Evolutionary conservation across 352 stramenopile species (phyloP).

Genomic region (Phytophthora cactorum): DNA sequence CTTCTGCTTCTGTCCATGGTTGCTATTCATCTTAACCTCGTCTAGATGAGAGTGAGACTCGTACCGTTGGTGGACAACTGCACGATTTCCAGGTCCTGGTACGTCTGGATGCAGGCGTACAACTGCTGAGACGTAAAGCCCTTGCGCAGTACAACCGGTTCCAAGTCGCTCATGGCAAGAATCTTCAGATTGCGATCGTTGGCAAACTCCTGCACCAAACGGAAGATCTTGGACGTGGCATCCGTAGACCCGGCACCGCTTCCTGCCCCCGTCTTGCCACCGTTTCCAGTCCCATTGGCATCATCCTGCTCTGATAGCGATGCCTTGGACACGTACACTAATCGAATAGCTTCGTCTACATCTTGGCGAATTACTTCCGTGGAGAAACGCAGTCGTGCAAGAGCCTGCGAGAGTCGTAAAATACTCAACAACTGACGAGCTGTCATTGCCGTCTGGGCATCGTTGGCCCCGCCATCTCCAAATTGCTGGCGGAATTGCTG

Average conservation of each 20-base stretch:
- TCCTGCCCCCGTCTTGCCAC: conserved; percentile 22
- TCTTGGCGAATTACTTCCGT: conserved; percentile 96
- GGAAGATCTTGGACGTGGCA: conserved; percentile 95
- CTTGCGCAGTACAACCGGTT: conserved; percentile 96
- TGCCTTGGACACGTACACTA: conserved; percentile 98
- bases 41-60: conserved; percentile 75
- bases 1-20: neutral
- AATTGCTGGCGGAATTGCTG: conserved; percentile 45
- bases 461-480: conserved; percentile 59
- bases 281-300: conserved; percentile 37
- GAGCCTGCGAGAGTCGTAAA: conserved; percentile 96
- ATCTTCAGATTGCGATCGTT: conserved; percentile 67
- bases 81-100: conserved; percentile 90
- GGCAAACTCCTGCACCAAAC: conserved; percentile 95
- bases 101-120: conserved; percentile 94
- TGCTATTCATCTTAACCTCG: neutral
- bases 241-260: conserved; percentile 73
- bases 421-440: conserved; percentile 98
- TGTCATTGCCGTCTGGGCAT: conserved; percentile 98
- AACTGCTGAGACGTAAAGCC: conserved; percentile 97
- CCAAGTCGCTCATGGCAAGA: conserved; percentile 89
- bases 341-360: conserved; percentile 97
- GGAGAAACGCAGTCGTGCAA: conserved; percentile 96
- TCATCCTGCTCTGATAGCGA: conserved; percentile 93
- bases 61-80: conserved; percentile 81